Evolutionary conservation across 164 flowering plant genomes (phyloP), one percentile per base, ranked within the genome.

Genomic region (Santalum album): DNA sequence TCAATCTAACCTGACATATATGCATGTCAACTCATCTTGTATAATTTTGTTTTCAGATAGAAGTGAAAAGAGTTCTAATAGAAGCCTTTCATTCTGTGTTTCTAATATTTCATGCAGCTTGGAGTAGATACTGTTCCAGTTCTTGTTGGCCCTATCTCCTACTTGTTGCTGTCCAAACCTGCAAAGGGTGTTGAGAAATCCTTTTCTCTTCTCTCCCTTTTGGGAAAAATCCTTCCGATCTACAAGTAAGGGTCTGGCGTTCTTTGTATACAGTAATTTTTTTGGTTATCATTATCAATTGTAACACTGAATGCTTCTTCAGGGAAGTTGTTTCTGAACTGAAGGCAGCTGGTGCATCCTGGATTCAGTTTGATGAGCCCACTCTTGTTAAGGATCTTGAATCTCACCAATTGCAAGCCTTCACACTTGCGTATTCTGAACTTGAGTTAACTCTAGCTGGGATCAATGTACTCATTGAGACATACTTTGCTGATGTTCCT

Each of bases 291-390:
- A n/a, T n/a, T n/a, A n/a, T n/a, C n/a, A 56, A 17, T 1, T 48
- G 27, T 32, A 25, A 26, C 40, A 34, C 21, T 45, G 23, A 49
- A 16, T 27, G 7, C 21, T 48, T 57, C 54, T 64, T 34, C 79
- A 82, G 84, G 84, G 90, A 87, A 69, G 97, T 87, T 63, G 58
- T 85, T 21, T 56, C 80, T 65, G 95, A 90, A 57, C 70, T 90
- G 15, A 87, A 90, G 76, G 82, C 77, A 29, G 90, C 94, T 59
- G 97, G 97, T 67, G 95, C 97, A 47, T 48, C 85, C 16, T 81
- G 81, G 87, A 78, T 90, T 62, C 97, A 90, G 70, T 81, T 90
- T 58, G 97, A 87, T 73, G 97, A 89, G 75, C 90, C 97, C 25
- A 71, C 72, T 27, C 83, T 90, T 48, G 86, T 83, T 20, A 24